A percentile compares a stretch with the other conserved stretches of the same genome.
Evolutionary conservation across 2,329 filamentous ascomycete genomes (phyloP).

Genomic region (Blastomyces emzantsi): DNA sequence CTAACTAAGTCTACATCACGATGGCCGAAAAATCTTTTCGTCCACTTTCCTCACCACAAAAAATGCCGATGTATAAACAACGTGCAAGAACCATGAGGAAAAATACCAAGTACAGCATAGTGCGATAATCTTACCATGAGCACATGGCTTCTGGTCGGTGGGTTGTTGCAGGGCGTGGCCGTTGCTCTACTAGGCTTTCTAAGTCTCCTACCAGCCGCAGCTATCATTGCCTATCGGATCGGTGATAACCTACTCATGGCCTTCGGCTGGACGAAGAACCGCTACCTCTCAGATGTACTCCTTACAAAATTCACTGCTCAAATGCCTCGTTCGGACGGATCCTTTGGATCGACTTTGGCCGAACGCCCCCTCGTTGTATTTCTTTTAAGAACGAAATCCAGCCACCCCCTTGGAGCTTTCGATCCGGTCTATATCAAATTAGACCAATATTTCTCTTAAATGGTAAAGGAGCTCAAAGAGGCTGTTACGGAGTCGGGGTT

Average conservation of each 20-base stretch:
- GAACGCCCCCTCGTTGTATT: not conserved
- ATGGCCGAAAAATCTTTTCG: conserved; percentile 1
- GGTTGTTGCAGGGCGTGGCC: not conserved
- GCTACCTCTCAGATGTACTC: not conserved
- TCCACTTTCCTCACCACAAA: not conserved
- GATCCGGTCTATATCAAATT: not conserved
- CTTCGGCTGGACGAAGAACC: conserved; percentile 3
- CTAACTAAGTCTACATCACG: not conserved
- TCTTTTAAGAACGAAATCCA: not conserved
- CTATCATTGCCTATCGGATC: not conserved
- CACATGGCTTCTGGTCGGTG: conserved; percentile 5
- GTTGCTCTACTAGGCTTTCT: not conserved
- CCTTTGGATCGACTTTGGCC: not conserved
- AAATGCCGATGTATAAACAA: not conserved
- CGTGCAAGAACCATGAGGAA: not conserved
- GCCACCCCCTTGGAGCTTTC: not conserved
- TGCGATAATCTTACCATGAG: conserved; percentile 1
- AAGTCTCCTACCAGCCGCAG: not conserved
- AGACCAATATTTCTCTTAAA: not conserved
- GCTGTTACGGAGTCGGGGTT: not conserved
- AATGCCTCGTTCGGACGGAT: not conserved
- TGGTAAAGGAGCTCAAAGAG: not conserved
- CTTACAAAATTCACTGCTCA: not conserved
- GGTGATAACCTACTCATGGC: not conserved
- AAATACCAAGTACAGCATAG: no score